These are phyloP conservation scores for Tricholoma sp. DNA, from an alignment of 768 basidiomycete species.

Conservation along the genomic window DNA sequence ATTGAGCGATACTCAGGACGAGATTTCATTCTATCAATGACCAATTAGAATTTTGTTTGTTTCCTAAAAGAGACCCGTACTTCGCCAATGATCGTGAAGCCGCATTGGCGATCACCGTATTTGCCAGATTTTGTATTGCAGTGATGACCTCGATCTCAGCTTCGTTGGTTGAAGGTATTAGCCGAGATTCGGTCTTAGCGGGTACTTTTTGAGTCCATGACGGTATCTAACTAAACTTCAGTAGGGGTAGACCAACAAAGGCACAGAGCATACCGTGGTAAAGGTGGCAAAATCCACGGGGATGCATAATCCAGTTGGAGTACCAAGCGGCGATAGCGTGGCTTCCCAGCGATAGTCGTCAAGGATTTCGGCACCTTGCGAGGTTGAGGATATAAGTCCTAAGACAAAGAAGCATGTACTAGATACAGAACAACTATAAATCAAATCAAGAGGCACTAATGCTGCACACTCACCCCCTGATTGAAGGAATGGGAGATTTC, in stretches of 20 bases:
- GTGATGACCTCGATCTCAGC: slow-evolving; percentile 81
- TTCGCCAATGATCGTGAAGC: slow-evolving; percentile 86
- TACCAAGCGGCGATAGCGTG: slow-evolving; percentile 77
- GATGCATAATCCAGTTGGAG: slow-evolving; percentile 87
- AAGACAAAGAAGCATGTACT: slow-evolving; percentile 97
- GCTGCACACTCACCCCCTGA: slow-evolving; percentile 69
- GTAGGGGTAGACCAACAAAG: background rate
- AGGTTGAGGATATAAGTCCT: slow-evolving; percentile 87
- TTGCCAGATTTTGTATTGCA: slow-evolving; percentile 89
- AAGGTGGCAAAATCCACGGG: slow-evolving; percentile 83
- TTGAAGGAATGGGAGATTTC: slow-evolving; percentile 82
- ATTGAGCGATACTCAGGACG: slow-evolving; percentile 68
- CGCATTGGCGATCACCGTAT: slow-evolving; percentile 92
- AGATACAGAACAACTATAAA: background rate
- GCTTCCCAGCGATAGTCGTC: slow-evolving; percentile 94
- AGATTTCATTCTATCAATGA: slow-evolving; percentile 59
- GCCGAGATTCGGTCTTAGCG: slow-evolving; percentile 36
- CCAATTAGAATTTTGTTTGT: slow-evolving; percentile 1
- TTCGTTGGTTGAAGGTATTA: slow-evolving; percentile 62
- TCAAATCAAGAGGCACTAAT: slow-evolving; percentile 1
- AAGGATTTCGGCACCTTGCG: slow-evolving; percentile 88
- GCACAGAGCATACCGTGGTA: slow-evolving; percentile 52
- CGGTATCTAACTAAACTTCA: slow-evolving; percentile 53
- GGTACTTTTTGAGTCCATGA: slow-evolving; percentile 48
- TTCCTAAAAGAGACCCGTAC: slow-evolving; percentile 35